Conservation (phyloP, 2,329 filamentous ascomycete genomes). For the Orbilia oligospora region DNA sequence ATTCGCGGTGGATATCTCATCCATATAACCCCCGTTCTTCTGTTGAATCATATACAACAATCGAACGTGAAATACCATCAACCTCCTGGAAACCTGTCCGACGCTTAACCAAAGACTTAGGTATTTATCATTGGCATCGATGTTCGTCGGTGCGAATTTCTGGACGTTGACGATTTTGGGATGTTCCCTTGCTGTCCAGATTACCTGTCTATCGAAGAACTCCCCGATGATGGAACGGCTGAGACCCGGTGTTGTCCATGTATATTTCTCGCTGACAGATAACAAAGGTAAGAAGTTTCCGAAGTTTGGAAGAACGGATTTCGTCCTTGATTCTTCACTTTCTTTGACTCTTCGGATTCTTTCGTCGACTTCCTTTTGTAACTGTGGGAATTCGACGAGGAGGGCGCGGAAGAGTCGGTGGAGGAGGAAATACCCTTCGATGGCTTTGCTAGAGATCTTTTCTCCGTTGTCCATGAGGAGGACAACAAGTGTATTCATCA, state of each 20-base stretch:
- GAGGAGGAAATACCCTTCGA: slow-evolving; percentile 56
- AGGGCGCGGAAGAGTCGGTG: slow-evolving; percentile 49
- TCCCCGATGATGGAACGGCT: slow-evolving; percentile 50
- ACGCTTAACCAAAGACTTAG: slow-evolving; percentile 38
- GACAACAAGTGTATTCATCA: slow-evolving; percentile 58
- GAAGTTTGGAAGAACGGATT: slow-evolving; percentile 41
- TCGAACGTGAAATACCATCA: slow-evolving; percentile 52
- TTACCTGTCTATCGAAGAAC: slow-evolving; percentile 51
- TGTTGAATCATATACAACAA: slow-evolving; percentile 48
- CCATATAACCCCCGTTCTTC: slow-evolving; percentile 26
- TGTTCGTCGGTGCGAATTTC: slow-evolving; percentile 13
- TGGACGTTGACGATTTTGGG: slow-evolving; percentile 43
- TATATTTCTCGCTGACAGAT: slow-evolving; percentile 42
- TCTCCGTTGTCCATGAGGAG: slow-evolving; percentile 57
- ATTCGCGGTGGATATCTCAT: slow-evolving; percentile 53
- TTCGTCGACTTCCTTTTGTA: slow-evolving; percentile 45
- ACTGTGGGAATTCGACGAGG: slow-evolving; percentile 39
- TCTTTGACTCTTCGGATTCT: slow-evolving; percentile 30
- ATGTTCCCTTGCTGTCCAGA: slow-evolving; percentile 56
- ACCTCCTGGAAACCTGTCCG: slow-evolving; percentile 42
- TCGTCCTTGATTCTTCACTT: slow-evolving; percentile 30
- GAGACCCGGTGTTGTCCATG: slow-evolving; percentile 49
- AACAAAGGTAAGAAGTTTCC: slow-evolving; percentile 48
- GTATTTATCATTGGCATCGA: slow-evolving; percentile 41
- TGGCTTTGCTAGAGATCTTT: slow-evolving; percentile 52